These are phyloP conservation scores for Lyophyllum semitale DNA, from an alignment of 768 basidiomycete genomes.

Conservation along the genomic window DNA sequence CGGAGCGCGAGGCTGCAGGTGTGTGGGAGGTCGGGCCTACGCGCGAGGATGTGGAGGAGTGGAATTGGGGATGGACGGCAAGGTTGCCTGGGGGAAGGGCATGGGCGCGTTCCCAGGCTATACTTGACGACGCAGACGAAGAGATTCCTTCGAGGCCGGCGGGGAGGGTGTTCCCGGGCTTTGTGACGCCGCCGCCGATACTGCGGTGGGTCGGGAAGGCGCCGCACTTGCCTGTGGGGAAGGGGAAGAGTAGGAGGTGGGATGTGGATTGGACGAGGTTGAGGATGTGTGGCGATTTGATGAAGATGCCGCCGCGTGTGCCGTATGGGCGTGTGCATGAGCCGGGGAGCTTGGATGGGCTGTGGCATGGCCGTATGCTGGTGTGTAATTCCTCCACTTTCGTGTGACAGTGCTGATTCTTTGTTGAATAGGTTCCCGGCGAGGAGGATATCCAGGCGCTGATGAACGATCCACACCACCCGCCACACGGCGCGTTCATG, in stretches of 20 bases:
- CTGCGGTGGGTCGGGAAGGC: slow-evolving; percentile 19
- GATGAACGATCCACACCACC: slow-evolving; percentile 1
- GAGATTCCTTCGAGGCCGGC: slow-evolving; percentile 1
- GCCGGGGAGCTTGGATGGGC: slow-evolving; percentile 48
- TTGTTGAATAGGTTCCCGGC: no score
- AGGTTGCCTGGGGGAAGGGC: slow-evolving; percentile 23
- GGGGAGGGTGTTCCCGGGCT: background rate
- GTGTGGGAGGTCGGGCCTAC: slow-evolving; percentile 40
- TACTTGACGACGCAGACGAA: background rate
- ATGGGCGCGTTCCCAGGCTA: background rate
- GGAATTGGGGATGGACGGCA: slow-evolving; percentile 45
- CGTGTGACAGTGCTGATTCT: slow-evolving; percentile 2
- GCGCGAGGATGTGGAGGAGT: slow-evolving; percentile 59
- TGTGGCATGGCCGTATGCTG: slow-evolving; percentile 60
- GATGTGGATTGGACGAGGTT: slow-evolving; percentile 58
- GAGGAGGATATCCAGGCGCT: background rate
- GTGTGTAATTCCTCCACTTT: slow-evolving; percentile 33
- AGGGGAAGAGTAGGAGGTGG: slow-evolving; percentile 36
- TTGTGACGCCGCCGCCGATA: background rate
- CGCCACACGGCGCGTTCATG: slow-evolving; percentile 28
- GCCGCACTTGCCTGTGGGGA: slow-evolving; percentile 10
- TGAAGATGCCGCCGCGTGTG: slow-evolving; percentile 4
- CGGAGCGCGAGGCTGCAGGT: slow-evolving; percentile 22
- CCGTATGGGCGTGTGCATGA: slow-evolving; percentile 34
- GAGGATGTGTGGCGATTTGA: slow-evolving; percentile 38